Evolutionary conservation across 2,329 filamentous ascomycete species (phyloP), one percentile per base, ranked within the genome.

Genomic region (Ampelomyces quisqualis): DNA sequence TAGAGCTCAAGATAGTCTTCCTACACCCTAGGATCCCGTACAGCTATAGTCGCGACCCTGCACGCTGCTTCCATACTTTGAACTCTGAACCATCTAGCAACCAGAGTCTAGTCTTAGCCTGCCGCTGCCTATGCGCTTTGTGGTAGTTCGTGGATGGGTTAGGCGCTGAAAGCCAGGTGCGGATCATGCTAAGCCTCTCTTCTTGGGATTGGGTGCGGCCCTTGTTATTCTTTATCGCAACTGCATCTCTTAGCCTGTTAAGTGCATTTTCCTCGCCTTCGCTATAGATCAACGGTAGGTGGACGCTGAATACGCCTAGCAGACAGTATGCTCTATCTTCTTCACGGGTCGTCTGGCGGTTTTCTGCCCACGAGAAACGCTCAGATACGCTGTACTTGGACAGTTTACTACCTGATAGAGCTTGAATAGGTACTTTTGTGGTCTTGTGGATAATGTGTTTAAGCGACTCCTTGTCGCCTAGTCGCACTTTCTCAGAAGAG

Each of bases 21-120:
- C 72, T 70, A 34, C 70, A 73, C 24, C 70, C 70, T 13, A 67
- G 59, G 15, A 69, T 70, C 1, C 70, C 67, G 47, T 69, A 40
- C 5, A 73, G 57, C 68, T 67, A 73, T 0, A 72, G 41, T 38
- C 57, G 57, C 5, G 63, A 69, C 9, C 52, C 53, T 11, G 34
- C 20, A 10, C 33, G 28, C 1, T 21, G 46, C 40, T 62, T 70
- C 70, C 68, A 73, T 9, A 30, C 29, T 0, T 9, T 10, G 39
- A 65, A 72, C 3, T 39, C 13, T 17, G 23, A 43, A 5, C 45
- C 20, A n/a, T 62, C 11, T 5, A 72, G 48, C 7, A 73, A 43
- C 69, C 70, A 72, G 6, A 51, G 34, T 1, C 70, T 65, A 2
- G 70, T 68, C 1, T 55, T 3, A 27, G 33, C 20, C 13, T 52